These are phyloP conservation scores for Aspergillus conjunctus DNA, from an alignment of 495 filamentous ascomycete species.

Conservation along the genomic window DNA sequence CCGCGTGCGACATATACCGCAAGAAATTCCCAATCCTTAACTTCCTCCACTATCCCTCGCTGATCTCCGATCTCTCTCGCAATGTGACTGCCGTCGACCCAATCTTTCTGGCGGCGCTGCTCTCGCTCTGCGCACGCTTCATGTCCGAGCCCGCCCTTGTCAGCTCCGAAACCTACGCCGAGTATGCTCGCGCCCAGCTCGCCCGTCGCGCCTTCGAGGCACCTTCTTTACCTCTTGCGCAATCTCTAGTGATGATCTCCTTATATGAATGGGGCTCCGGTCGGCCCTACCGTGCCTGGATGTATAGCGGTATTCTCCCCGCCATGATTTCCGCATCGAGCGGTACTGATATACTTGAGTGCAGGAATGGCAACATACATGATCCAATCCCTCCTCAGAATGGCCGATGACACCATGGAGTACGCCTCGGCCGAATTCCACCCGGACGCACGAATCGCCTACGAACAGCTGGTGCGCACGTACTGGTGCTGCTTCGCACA, in stretches of 20 bases:
- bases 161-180: conserved; percentile 38
- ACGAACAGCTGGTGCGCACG: conserved; percentile 48
- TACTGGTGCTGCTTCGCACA: conserved; percentile 52
- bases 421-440: conserved; percentile 44
- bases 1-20: conserved; percentile 44
- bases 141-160: conserved; percentile 33
- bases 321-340: not conserved
- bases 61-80: conserved; percentile 45
- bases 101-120: conserved; percentile 44
- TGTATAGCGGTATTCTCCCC: conserved; percentile 44
- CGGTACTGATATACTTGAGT: not conserved
- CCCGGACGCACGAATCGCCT: conserved; percentile 40
- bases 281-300: conserved; percentile 49
- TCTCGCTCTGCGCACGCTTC: conserved; percentile 46
- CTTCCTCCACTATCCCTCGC: conserved; percentile 48
- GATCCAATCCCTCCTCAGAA: conserved; percentile 49
- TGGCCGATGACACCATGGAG: conserved; percentile 48
- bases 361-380: conserved; percentile 52
- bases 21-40: conserved; percentile 48
- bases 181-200: conserved; percentile 42
- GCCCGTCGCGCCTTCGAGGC: conserved; percentile 43
- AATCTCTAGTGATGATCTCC: conserved; percentile 46
- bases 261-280: conserved; percentile 51
- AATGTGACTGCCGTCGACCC: conserved; percentile 39
- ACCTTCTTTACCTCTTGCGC: conserved; percentile 44